Base-by-base conservation (phyloP, 805 yeast genomes). In the Debaryomyces hansenii region DNA sequence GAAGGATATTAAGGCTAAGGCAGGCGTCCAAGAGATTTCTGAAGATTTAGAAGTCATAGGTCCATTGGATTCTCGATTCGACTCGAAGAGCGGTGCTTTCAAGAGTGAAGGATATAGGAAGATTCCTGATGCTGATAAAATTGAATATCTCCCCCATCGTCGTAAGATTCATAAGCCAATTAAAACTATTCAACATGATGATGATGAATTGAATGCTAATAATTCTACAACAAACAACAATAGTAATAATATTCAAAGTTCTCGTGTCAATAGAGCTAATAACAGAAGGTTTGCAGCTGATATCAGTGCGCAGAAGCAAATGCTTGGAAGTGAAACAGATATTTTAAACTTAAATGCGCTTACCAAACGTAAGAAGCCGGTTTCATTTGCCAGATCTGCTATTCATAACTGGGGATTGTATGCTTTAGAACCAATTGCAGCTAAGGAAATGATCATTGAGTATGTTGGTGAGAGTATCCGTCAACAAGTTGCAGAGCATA, bases 371-470 rank as follows among this genome's bases (percentile, higher is more conserved):
- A 88, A 86, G 64, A 92, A 92, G 59, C 96, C 96, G 0, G 97
- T 92, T 7, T 85, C 94, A n/a, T 91, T 91, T 74, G 97, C 97
- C 0, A 76, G 98, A 44, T 90, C 97, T 2, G 96, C 97, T 0
- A 94, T 94, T 59, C 99, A 94, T 64, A 90, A 92, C 60, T 94
- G 99, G 99, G 99, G 99, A 0, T 70, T 94, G 34, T 94, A 90
- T 67, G 99, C 99, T 0, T 70, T 88, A 58, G 98, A 94, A 59
- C 96, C 96, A 1, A 94, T 94, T 60, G 87, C 90, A n/a, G 95
- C 94, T 0, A 87, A 84, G 54, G 99, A 94, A 65, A 92, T 94
- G 97, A 90, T 94, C 59, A 92, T 94, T 48, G 99, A 94, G 66
- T 94, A 94, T 58, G 97, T 94, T 4, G 99, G 99, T 24, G 98